phyloP scores from a whole-genome alignment of 441 rosid species.

The Populus hybrid region DNA sequence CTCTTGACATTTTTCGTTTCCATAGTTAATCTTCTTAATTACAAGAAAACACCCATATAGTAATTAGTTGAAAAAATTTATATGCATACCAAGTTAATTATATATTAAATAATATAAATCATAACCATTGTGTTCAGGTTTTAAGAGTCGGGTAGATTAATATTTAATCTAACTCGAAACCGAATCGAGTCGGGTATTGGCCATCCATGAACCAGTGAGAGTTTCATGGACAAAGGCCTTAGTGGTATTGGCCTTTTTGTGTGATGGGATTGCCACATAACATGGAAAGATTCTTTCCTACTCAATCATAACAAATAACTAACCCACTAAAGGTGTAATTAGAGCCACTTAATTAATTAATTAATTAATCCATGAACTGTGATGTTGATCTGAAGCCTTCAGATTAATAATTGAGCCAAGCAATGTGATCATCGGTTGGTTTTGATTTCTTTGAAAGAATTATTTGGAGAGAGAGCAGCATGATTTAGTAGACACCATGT shows the following conservation, averaged over 20 bases:
- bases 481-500: constrained; percentile 2
- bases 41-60: too few relatives aligned
- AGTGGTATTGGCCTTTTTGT: constrained; percentile 15
- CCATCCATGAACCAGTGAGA: too few relatives aligned
- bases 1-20: background rate
- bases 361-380: constrained; percentile 23
- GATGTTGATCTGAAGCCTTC: constrained; percentile 33
- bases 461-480: background rate
- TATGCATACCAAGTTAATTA: background rate
- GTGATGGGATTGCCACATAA: constrained; percentile 29
- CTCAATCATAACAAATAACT: constrained; percentile 46
- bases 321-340: constrained; percentile 19
- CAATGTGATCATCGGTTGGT: background rate
- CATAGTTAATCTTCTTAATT: background rate
- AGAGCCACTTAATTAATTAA: background rate
- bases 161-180: background rate
- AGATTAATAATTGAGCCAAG: background rate
- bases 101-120: too few relatives aligned
- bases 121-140: rapidly evolving
- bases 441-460: background rate
- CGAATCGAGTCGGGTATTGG: background rate
- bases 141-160: background rate
- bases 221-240: constrained; percentile 24
- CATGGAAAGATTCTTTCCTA: constrained; percentile 74
- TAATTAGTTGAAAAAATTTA: too few relatives aligned